phyloP scores from a whole-genome alignment of 306 rosid species.

The Cucurbita argyrosperma region DNA sequence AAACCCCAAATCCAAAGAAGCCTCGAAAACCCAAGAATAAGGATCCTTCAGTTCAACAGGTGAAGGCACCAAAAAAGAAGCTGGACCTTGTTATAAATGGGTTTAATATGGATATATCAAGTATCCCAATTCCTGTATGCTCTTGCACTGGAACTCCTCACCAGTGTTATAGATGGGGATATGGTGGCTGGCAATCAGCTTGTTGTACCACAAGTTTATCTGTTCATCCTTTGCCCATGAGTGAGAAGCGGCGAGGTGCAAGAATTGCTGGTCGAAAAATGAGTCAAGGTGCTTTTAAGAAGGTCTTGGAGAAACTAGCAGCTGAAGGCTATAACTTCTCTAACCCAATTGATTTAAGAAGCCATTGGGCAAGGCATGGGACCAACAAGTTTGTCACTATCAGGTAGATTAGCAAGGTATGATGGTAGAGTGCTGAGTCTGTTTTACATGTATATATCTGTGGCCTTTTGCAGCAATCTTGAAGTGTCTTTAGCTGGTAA shows the following conservation, averaged over 20 bases:
- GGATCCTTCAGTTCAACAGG: constrained; percentile 42
- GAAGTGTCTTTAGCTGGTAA: background rate
- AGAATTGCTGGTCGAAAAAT: constrained; percentile 97
- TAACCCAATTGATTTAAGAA: constrained; percentile 81
- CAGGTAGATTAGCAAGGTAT: constrained; percentile 41
- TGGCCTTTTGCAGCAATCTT: constrained; percentile 4
- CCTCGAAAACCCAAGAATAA: constrained; percentile 63
- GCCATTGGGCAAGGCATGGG: constrained; percentile 96
- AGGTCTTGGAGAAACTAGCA: constrained; percentile 93
- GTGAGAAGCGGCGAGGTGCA: constrained; percentile 91
- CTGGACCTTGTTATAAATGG: constrained; percentile 77
- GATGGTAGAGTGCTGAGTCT: background rate
- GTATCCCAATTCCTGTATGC: constrained; percentile 83
- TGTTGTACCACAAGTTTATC: constrained; percentile 88
- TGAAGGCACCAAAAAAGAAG: constrained; percentile 61
- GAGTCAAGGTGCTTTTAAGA: constrained; percentile 98
- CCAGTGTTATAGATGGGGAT: constrained; percentile 95
- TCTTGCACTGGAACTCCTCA: constrained; percentile 84
- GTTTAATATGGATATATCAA: constrained; percentile 65
- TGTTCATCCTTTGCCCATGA: constrained; percentile 84
- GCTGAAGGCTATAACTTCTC: constrained; percentile 86
- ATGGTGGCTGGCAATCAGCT: constrained; percentile 99
- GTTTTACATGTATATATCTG: constrained; percentile 4
- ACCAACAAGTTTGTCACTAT: constrained; percentile 96
- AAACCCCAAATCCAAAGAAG: constrained; percentile 64